Evolutionary conservation across 805 yeast genomes (phyloP).

Genomic region (Cyberlindnera sargentensis): DNA sequence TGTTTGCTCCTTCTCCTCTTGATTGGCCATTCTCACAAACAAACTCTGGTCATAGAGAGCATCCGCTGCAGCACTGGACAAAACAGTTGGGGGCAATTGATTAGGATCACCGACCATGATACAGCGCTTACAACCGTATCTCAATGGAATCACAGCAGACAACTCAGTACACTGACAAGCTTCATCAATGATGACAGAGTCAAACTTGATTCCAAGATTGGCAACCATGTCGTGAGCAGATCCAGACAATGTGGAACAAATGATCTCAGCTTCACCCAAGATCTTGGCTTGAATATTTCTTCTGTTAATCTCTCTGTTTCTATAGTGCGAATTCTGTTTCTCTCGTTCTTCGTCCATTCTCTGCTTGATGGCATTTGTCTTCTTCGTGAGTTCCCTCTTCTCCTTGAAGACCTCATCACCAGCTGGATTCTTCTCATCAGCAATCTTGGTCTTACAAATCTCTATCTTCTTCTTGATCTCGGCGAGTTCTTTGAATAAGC

Average conservation of each 20-base stretch:
- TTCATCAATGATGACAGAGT: constrained; percentile 90
- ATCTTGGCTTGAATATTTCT: constrained; percentile 69
- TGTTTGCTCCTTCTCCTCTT: constrained; percentile 28
- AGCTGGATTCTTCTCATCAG: constrained; percentile 23
- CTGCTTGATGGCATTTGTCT: constrained; percentile 63
- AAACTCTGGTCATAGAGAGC: constrained; percentile 82
- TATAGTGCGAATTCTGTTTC: constrained; percentile 52
- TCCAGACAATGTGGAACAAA: constrained; percentile 90
- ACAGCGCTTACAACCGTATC: constrained; percentile 86
- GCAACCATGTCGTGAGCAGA: constrained; percentile 86
- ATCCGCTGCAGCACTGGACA: constrained; percentile 80
- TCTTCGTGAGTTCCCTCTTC: constrained; percentile 49
- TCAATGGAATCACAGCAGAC: constrained; percentile 82
- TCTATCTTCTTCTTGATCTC: constrained; percentile 10
- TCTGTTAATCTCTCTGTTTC: constrained; percentile 74
- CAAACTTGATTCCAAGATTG: constrained; percentile 68
- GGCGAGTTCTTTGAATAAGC: constrained; percentile 43
- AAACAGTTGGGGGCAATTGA: constrained; percentile 94
- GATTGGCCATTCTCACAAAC: constrained; percentile 86
- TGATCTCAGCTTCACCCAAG: constrained; percentile 68
- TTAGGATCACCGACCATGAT: constrained; percentile 99
- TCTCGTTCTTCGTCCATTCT: constrained; percentile 78
- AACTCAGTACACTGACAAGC: constrained; percentile 97
- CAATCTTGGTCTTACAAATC: constrained; percentile 22
- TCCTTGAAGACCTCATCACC: constrained; percentile 43